Conservation (phyloP, 2,329 filamentous ascomycete genomes). For the Orbilia blumenaviensis region DNA sequence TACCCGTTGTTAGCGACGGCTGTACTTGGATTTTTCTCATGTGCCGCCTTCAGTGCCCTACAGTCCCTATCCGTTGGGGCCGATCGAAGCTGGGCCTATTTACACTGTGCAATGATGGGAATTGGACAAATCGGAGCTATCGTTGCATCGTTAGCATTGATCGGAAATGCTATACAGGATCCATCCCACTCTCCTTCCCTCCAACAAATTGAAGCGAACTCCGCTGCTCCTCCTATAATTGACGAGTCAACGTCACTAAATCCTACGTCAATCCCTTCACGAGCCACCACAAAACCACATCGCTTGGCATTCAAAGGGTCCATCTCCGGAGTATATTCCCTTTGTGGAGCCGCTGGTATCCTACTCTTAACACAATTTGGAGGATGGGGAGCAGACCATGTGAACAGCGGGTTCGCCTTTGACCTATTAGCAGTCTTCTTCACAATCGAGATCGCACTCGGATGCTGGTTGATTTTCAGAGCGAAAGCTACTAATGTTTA, state of each 20-base stretch:
- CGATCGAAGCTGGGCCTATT: slow-evolving; percentile 76
- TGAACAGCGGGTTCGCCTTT: slow-evolving; percentile 50
- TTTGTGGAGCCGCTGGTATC: slow-evolving; percentile 89
- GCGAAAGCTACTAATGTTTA: slow-evolving; percentile 32
- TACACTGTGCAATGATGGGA: slow-evolving; percentile 77
- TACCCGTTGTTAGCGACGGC: slow-evolving; percentile 78
- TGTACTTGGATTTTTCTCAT: slow-evolving; percentile 78
- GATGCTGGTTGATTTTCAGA: slow-evolving; percentile 51
- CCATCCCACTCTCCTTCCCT: slow-evolving; percentile 29
- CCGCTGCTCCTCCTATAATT: slow-evolving; percentile 21
- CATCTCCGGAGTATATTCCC: slow-evolving; percentile 91
- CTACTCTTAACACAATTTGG: slow-evolving; percentile 90
- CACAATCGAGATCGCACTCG: slow-evolving; percentile 45
- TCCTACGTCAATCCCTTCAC: slow-evolving; percentile 45
- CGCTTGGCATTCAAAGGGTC: slow-evolving; percentile 81
- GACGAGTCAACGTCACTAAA: slow-evolving; percentile 32
- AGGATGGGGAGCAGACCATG: slow-evolving; percentile 66
- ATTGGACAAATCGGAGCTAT: slow-evolving; percentile 96
- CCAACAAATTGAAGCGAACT: slow-evolving; percentile 54
- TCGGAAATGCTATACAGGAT: slow-evolving; percentile 77
- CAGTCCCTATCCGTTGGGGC: slow-evolving; percentile 68
- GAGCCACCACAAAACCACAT: slow-evolving; percentile 59
- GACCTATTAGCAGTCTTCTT: slow-evolving; percentile 52
- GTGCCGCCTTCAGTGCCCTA: slow-evolving; percentile 78
- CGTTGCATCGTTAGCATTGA: slow-evolving; percentile 88